Percentiles rank a stretch among this genome's conserved stretches.
Evolutionary conservation across 768 basidiomycete genomes (phyloP).

Genomic region (Russula dissimulans): DNA sequence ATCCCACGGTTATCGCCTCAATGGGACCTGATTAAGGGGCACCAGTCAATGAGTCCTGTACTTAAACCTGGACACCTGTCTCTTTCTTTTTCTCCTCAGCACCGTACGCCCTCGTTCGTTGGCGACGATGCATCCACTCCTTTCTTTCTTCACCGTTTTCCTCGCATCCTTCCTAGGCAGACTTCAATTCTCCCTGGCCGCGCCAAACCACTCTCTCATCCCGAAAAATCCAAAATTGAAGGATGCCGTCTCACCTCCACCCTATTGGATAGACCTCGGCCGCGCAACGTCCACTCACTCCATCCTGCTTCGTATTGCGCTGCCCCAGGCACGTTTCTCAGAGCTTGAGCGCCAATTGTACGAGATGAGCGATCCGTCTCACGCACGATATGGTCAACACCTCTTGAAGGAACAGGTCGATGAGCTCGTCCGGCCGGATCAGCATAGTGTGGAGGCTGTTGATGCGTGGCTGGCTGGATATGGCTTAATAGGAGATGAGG

Average conservation of each 20-base stretch:
- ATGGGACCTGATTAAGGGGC: not conserved
- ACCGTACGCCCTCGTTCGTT: not conserved
- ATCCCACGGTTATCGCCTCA: too few relatives aligned
- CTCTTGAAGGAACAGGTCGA: constrained; percentile 62
- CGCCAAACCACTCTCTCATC: not conserved
- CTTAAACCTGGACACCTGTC: not conserved
- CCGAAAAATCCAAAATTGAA: constrained; percentile 1
- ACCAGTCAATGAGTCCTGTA: not conserved
- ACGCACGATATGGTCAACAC: constrained; percentile 28
- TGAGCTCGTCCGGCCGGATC: constrained; percentile 47
- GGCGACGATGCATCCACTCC: constrained; percentile 8
- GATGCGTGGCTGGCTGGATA: constrained; percentile 53
- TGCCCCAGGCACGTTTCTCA: constrained; percentile 21
- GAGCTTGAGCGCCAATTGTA: constrained; percentile 21
- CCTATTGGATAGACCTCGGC: constrained; percentile 39
- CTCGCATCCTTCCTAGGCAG: not conserved
- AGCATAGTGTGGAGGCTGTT: constrained; percentile 43
- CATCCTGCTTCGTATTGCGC: constrained; percentile 39
- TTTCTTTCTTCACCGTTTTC: not conserved
- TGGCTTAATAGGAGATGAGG: constrained; percentile 35
- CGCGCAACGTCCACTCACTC: constrained; percentile 36
- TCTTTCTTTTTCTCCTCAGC: not conserved
- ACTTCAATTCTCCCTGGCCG: constrained; percentile 1
- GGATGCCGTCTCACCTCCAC: constrained; percentile 29
- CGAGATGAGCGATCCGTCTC: constrained; percentile 21